These are phyloP conservation scores for Hamamelis virginiana DNA, from an alignment of 164 flowering plant genomes.

Conservation along the genomic window DNA sequence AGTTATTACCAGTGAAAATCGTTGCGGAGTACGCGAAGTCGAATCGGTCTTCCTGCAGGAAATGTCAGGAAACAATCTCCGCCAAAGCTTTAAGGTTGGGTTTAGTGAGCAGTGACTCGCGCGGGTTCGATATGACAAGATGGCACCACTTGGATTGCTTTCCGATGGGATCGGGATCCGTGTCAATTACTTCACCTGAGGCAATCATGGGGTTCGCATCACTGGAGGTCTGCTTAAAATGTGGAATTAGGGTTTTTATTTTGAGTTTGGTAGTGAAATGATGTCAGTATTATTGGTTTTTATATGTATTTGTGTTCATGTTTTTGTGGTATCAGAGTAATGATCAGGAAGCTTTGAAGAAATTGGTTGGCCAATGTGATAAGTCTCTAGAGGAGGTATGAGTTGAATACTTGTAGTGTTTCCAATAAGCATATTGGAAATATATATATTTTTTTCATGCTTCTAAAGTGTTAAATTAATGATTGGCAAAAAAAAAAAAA, in stretches of 20 bases:
- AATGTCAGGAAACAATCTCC: slow-evolving; percentile 48
- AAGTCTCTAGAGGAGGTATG: slow-evolving; percentile 21
- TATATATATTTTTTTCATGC: too few relatives aligned
- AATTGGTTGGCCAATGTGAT: slow-evolving; percentile 23
- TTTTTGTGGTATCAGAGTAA: slow-evolving; percentile 31
- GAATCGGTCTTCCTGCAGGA: slow-evolving; percentile 69
- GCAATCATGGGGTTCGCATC: slow-evolving; percentile 56
- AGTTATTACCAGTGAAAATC: slow-evolving; percentile 25
- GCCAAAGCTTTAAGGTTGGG: slow-evolving; percentile 60
- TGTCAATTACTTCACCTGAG: slow-evolving; percentile 36
- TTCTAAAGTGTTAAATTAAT: too few relatives aligned
- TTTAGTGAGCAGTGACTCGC: slow-evolving; percentile 41
- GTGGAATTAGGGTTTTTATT: slow-evolving; percentile 4
- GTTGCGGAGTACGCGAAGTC: slow-evolving; percentile 87
- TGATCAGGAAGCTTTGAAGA: slow-evolving; percentile 62
- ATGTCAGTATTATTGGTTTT: background rate
- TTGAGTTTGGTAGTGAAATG: background rate
- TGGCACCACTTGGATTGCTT: slow-evolving; percentile 86
- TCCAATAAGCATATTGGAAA: too few relatives aligned
- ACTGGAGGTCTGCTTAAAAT: slow-evolving; percentile 46
- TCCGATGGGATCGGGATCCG: slow-evolving; percentile 33
- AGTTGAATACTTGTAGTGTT: too few relatives aligned
- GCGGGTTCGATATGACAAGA: slow-evolving; percentile 66
- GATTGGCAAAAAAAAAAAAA: too few relatives aligned
- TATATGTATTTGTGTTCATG: too few relatives aligned